Conservation (phyloP, 495 filamentous ascomycete species). For the Aspergillus sclerotioniger region DNA sequence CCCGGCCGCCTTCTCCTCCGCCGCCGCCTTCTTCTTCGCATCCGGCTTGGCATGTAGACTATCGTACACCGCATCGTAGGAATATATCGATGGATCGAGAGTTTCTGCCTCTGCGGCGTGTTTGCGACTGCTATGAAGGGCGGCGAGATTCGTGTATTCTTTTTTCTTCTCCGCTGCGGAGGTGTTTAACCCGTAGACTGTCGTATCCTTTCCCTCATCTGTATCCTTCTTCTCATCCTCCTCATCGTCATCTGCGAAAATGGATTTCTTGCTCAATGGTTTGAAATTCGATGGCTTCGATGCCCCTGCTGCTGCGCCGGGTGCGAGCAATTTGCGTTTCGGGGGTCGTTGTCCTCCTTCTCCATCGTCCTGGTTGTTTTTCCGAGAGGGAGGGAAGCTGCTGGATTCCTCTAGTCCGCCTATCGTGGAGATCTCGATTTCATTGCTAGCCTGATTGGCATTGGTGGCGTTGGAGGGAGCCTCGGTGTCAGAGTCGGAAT, state of each 20-base stretch:
- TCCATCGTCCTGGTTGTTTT: slow-evolving; percentile 15
- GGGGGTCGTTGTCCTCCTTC: slow-evolving; percentile 14
- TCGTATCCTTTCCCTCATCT: not conserved
- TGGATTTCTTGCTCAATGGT: slow-evolving; percentile 29
- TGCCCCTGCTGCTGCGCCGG: slow-evolving; percentile 14
- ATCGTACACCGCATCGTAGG: slow-evolving; percentile 58
- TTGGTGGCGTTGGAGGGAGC: slow-evolving; percentile 38
- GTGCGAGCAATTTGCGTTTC: slow-evolving; percentile 34
- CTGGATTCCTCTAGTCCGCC: slow-evolving; percentile 36
- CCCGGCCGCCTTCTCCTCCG: slow-evolving; percentile 14
- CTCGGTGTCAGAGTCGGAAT: slow-evolving; percentile 44
- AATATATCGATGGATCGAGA: slow-evolving; percentile 54
- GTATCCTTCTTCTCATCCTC: slow-evolving; percentile 33
- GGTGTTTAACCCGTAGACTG: slow-evolving; percentile 8
- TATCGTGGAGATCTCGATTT: slow-evolving; percentile 41
- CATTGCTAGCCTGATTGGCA: slow-evolving; percentile 13
- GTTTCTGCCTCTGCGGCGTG: slow-evolving; percentile 47
- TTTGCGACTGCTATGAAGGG: slow-evolving; percentile 46
- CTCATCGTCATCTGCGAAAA: slow-evolving; percentile 43
- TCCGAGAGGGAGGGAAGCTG: slow-evolving; percentile 2
- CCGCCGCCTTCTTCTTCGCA: slow-evolving; percentile 21
- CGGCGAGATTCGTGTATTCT: slow-evolving; percentile 50
- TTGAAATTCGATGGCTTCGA: slow-evolving; percentile 25
- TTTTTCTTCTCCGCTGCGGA: slow-evolving; percentile 16
- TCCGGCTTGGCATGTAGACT: slow-evolving; percentile 43